Conservation (phyloP, 2,329 filamentous ascomycete species). For the Calycina marina region DNA sequence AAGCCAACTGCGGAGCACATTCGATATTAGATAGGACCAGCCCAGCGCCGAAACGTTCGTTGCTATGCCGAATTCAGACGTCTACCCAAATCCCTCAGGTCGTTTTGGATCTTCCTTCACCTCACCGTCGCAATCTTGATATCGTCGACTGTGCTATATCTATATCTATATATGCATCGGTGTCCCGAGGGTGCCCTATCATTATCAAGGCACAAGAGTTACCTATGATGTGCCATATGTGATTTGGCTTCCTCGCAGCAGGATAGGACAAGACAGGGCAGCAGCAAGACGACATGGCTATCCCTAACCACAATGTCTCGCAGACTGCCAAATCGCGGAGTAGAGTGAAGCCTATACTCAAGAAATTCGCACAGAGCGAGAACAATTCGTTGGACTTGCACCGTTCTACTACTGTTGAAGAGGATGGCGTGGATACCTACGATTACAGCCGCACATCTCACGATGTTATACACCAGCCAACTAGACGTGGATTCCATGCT, state of each 20-base stretch:
- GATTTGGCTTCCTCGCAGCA: conserved; percentile 2
- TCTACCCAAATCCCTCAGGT: not conserved
- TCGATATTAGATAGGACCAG: no score
- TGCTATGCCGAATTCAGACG: no score
- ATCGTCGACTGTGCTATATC: no score
- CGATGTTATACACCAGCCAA: conserved; percentile 15
- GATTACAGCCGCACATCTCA: conserved; percentile 19
- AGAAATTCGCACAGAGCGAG: conserved; percentile 37
- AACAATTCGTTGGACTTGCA: conserved; percentile 50
- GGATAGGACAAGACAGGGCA: no score
- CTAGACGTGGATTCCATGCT: conserved; percentile 28
- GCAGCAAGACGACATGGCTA: conserved; percentile 2
- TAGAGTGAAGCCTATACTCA: conserved; percentile 41
- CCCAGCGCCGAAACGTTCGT: no score
- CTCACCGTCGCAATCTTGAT: not conserved
- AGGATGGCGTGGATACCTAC: conserved; percentile 27
- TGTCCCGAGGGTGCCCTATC: no score
- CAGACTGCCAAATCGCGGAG: conserved; percentile 16
- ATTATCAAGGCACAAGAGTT: no score
- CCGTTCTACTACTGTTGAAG: conserved; percentile 40
- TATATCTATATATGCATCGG: no score
- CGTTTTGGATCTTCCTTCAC: not conserved
- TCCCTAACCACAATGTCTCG: conserved; percentile 16
- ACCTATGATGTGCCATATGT: conserved; percentile 12
- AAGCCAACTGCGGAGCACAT: no score